Evolutionary conservation across 305 asterid species (phyloP), one percentile per base, ranked within the genome.

Genomic region (Nicotiana rustica): DNA sequence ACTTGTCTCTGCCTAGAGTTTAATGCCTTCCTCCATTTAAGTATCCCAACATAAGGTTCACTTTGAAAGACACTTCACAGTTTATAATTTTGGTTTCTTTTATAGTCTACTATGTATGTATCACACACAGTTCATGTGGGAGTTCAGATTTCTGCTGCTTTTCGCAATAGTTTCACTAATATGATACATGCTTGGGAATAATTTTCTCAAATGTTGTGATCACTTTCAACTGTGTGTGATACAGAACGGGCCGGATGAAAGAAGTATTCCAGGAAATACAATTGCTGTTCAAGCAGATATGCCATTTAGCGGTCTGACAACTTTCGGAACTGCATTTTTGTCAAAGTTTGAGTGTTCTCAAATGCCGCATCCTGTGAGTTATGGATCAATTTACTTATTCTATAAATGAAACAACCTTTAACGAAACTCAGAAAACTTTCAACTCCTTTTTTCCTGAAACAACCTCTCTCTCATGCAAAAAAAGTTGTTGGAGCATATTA

Each of bases 201-300:
- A 60, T 73, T 73, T 73, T 71, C 78, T 71, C 78, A 47, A 3
- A 73, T 19, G 19, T 47, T 21, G 79, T 1, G 2, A 38, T 89
- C 81, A 77, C 80, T 83, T 57, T 59, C 36, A 29, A 75, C 44
- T 66, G 35, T 83, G 38, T 77, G 82, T 61, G 36, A 4, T 87
- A 81, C 91, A 96, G 99, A 96, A 96, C 81, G 99, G 99, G 59
- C 91, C 98, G 61, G 99, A 96, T 79, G 99, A 93, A 81, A 94
- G 99, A 88, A 96, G 98, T 85, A 82, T 96, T 84, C 99, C 99
- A 1, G 99, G 99, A 68, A 96, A 96, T 82, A 96, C 99, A 9
- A 77, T 94, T 88, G 99, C 99, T 82, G 99, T 96, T 86, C 99
- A 94, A 88, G 98, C 99, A 12, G 95, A 96, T 83, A 96, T 96